Evolutionary conservation across 352 stramenopile genomes (phyloP).

Genomic region (Globisporangium sylvaticum): DNA sequence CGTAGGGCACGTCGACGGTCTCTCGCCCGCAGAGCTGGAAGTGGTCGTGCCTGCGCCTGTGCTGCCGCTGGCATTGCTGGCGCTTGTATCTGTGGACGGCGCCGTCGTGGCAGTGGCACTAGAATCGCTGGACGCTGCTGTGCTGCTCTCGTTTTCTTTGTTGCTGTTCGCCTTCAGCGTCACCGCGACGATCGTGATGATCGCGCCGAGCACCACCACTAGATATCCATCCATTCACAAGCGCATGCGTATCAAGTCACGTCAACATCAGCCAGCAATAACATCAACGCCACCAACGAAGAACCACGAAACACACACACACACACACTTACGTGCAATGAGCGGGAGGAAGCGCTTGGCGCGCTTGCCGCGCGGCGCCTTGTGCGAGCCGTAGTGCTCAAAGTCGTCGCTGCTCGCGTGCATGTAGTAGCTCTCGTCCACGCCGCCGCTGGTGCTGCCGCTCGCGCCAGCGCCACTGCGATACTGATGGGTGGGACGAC

Average conservation of each 20-base stretch:
- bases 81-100: not conserved
- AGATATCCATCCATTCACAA: not conserved
- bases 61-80: conserved; percentile 8
- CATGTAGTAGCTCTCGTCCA: conserved; percentile 22
- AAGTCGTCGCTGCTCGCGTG: conserved; percentile 16
- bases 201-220: conserved; percentile 31
- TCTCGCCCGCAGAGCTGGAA: not conserved
- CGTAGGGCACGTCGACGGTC: conserved; percentile 19
- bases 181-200: conserved; percentile 38
- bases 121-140: not conserved
- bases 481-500: not conserved
- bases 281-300: not conserved
- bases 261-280: no score
- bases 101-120: not conserved
- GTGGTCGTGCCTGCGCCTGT: not conserved
- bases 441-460: conserved; percentile 4
- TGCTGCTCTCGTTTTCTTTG: conserved; percentile 6
- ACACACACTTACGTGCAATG: conserved; percentile 8
- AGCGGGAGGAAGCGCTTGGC: conserved; percentile 14
- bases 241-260: not conserved
- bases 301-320: not conserved
- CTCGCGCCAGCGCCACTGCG: not conserved
- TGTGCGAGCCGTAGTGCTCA: conserved; percentile 10
- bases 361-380: conserved; percentile 7
- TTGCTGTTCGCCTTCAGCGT: conserved; percentile 25